phyloP scores from a whole-genome alignment of 208 protist genomes.

The Kentomonas sorsogonicus region DNA sequence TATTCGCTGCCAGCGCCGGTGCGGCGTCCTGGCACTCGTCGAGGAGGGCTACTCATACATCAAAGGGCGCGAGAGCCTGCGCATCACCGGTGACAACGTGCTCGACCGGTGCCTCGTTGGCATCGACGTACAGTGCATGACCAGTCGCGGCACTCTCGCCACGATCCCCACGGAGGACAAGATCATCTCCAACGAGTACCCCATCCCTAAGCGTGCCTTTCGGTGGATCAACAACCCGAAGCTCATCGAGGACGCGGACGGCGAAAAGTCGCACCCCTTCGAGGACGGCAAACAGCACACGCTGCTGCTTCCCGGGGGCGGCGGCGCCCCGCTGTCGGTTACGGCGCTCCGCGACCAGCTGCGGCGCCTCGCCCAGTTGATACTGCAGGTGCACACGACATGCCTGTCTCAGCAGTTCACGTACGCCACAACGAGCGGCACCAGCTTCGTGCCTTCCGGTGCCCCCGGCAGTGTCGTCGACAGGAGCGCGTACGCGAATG shows the following conservation, averaged over 20 bases:
- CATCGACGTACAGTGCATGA: conserved; percentile 62
- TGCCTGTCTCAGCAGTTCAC: conserved; percentile 36
- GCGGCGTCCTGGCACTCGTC: conserved; percentile 67
- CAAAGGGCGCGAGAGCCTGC: conserved; percentile 29
- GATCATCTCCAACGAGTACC: conserved; percentile 30
- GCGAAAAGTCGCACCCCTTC: conserved; percentile 10
- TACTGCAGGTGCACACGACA: conserved; percentile 37
- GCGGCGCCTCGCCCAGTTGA: conserved; percentile 15
- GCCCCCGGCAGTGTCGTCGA: no score
- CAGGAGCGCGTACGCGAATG: conserved; percentile 25
- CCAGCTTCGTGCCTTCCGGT: not conserved
- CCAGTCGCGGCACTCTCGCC: conserved; percentile 1
- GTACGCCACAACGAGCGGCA: conserved; percentile 9
- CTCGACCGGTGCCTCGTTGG: conserved; percentile 79
- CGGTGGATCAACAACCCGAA: conserved; percentile 25
- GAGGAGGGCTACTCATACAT: conserved; percentile 28
- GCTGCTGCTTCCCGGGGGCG: conserved; percentile 7
- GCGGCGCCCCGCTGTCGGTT: not conserved
- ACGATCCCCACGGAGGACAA: conserved; percentile 8
- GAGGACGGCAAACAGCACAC: conserved; percentile 19
- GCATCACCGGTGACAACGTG: conserved; percentile 74
- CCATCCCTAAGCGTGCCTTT: conserved; percentile 29
- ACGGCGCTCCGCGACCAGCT: conserved; percentile 1
- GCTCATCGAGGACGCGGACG: no score
- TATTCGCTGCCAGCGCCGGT: conserved; percentile 64